Evolutionary conservation across 495 filamentous ascomycete genomes (phyloP), one percentile per base, ranked within the genome.

Genomic region (Beverwykella pulmonaria): DNA sequence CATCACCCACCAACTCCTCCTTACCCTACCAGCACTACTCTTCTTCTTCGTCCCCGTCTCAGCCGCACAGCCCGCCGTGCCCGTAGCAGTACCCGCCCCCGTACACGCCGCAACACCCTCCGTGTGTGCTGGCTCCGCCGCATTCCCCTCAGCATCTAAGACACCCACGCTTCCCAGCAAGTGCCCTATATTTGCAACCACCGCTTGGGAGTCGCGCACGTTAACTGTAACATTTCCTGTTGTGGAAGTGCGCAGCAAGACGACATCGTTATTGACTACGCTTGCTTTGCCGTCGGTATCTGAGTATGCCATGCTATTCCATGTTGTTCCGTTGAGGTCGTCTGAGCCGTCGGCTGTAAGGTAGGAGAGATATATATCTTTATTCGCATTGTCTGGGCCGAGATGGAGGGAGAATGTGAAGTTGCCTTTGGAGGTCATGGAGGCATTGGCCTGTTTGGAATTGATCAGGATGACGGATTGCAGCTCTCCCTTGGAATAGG

Each of bases 261-360:
- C 27, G 41, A 66, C 49, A 53, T 48, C 53, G 10, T 61, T 48
- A 3, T 62, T 57, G 30, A 68, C 69, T 15, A 23, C 22, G 22
- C 62, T 63, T 0, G 74, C 69, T n/a, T 62, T 73, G 63, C 76
- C 75, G 56, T 74, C 67, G 2, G 20, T 49, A 61, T 54, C 58
- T 27, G 75, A 71, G 67, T 72, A 80, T 46, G 65, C 60, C 52
- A 77, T 57, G n/a, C 78, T 77, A 58, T 76, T 76, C 60, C 66
- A 80, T 12, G 72, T 75, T 7, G 74, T 76, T 58, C 67, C 68
- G 46, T 20, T 15, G 1, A 55, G 53, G 20, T 65, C 63, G 50
- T 79, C 77, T 27, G 74, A 70, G 48, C 76, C 76, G 22, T 60
- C 30, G 52, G 61, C 72, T 2, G 73, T 75, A 22, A 76, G 71